phyloP scores from a whole-genome alignment of 2,329 filamentous ascomycete species.

The Taxawa tesnikishii region DNA sequence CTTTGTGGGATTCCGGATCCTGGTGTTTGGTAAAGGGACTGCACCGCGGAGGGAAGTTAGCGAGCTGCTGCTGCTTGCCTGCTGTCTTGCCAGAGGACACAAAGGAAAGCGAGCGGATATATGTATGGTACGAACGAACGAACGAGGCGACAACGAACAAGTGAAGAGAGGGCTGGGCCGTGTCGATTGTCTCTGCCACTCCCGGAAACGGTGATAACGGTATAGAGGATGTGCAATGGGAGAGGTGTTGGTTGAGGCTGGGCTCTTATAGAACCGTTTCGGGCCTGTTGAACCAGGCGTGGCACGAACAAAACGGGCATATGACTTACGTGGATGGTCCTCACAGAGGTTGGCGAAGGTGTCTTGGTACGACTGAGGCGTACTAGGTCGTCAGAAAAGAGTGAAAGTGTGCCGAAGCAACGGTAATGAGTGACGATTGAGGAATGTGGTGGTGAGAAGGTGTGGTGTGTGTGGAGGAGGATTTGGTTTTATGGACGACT shows the following conservation, averaged over 20 bases:
- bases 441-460: slow-evolving; percentile 2
- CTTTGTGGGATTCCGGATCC: slow-evolving; percentile 12
- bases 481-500: not conserved
- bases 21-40: slow-evolving; percentile 6
- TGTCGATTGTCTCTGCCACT: slow-evolving; percentile 6
- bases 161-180: slow-evolving; percentile 6
- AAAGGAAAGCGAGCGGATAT: slow-evolving; percentile 7
- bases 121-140: slow-evolving; percentile 2
- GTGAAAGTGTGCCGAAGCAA: slow-evolving; percentile 9
- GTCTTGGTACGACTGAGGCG: slow-evolving; percentile 9
- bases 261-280: slow-evolving; percentile 4
- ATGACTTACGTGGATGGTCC: slow-evolving; percentile 9
- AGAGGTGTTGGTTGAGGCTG: slow-evolving; percentile 4
- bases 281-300: too few relatives aligned
- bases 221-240: slow-evolving; percentile 1
- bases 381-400: slow-evolving; percentile 6
- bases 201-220: not conserved
- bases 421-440: slow-evolving; percentile 11
- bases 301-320: not conserved
- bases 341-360: slow-evolving; percentile 7
- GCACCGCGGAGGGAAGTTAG: slow-evolving; percentile 7
- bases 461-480: not conserved
- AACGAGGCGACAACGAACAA: slow-evolving; percentile 4
- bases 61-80: slow-evolving; percentile 8
- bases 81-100: slow-evolving; percentile 4